Conservation (phyloP, 2,329 filamentous ascomycete genomes). For the Colletotrichum chrysophilum region DNA sequence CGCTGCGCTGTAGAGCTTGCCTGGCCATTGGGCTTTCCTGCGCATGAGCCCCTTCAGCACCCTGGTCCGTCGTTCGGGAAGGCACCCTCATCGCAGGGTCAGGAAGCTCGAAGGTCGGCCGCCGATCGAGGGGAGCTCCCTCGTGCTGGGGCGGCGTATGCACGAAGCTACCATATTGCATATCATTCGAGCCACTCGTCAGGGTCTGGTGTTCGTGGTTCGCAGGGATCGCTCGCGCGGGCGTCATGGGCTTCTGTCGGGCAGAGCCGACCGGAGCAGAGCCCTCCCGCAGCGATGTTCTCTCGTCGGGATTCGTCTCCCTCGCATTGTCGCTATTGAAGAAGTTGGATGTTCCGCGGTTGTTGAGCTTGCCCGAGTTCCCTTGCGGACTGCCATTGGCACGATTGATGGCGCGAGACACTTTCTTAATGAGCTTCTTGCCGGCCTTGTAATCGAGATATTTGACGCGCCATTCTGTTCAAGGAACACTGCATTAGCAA, state of each 20-base stretch:
- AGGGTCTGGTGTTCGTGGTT: conserved; percentile 45
- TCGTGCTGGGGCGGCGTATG: conserved; percentile 40
- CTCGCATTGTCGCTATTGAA: not conserved
- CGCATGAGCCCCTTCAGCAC: conserved; percentile 11
- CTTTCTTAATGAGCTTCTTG: conserved; percentile 91
- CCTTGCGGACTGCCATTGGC: conserved; percentile 31
- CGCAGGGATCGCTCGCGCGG: conserved; percentile 26
- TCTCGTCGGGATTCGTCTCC: conserved; percentile 23
- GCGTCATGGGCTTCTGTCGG: conserved; percentile 20
- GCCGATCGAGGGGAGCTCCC: conserved; percentile 26
- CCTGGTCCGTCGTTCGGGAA: conserved; percentile 30
- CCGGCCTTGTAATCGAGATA: conserved; percentile 96
- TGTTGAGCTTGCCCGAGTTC: not conserved
- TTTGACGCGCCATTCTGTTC: conserved; percentile 84
- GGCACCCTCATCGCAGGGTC: conserved; percentile 55
- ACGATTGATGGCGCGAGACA: conserved; percentile 73
- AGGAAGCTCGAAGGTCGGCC: conserved; percentile 53
- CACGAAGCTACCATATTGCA: conserved; percentile 61
- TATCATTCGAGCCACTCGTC: conserved; percentile 39
- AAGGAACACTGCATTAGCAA: not conserved
- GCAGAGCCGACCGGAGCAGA: conserved; percentile 29
- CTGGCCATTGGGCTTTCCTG: conserved; percentile 26
- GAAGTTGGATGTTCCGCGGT: not conserved
- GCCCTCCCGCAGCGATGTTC: conserved; percentile 26
- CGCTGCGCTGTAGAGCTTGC: conserved; percentile 38